Percentiles rank a stretch among this genome's conserved stretches.
These are phyloP conservation scores for Rubus idaeus DNA, from an alignment of 306 rosid species.

Conservation along the genomic window DNA sequence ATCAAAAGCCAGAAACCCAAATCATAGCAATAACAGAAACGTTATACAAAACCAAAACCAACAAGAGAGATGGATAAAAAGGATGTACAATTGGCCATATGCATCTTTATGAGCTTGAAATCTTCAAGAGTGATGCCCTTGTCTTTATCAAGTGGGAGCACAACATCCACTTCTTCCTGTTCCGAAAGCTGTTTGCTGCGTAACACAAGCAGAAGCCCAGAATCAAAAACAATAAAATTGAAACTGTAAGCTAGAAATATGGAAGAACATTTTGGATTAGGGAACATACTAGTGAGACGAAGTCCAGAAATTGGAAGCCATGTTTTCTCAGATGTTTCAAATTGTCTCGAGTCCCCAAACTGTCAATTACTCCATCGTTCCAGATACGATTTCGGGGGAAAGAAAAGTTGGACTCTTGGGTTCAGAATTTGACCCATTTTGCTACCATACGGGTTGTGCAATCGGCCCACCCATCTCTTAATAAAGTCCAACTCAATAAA, in stretches of 20 bases:
- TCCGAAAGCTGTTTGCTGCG: conserved; percentile 76
- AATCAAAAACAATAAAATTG: not conserved
- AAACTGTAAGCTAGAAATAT: not conserved
- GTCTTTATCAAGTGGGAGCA: conserved; percentile 71
- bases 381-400: not conserved
- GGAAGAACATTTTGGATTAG: not conserved
- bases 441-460: not conserved
- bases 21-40: conserved; percentile 1
- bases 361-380: conserved; percentile 14
- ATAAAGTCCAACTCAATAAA: no score
- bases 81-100: conserved; percentile 76
- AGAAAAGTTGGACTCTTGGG: not conserved
- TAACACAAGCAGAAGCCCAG: conserved; percentile 10
- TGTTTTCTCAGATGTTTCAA: conserved; percentile 32
- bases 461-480: not conserved
- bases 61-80: conserved; percentile 2
- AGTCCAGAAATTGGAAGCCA: conserved; percentile 96
- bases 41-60: not conserved
- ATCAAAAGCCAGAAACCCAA: not conserved
- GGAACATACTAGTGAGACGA: conserved; percentile 78
- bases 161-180: conserved; percentile 91
- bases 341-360: conserved; percentile 9
- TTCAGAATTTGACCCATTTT: not conserved
- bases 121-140: conserved; percentile 84
- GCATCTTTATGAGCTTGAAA: conserved; percentile 92